A percentile compares a stretch with the other conserved stretches of the same genome.
These are phyloP conservation scores for Saccharomycopsis olivae DNA, from an alignment of 805 yeast species.

Conservation along the genomic window DNA sequence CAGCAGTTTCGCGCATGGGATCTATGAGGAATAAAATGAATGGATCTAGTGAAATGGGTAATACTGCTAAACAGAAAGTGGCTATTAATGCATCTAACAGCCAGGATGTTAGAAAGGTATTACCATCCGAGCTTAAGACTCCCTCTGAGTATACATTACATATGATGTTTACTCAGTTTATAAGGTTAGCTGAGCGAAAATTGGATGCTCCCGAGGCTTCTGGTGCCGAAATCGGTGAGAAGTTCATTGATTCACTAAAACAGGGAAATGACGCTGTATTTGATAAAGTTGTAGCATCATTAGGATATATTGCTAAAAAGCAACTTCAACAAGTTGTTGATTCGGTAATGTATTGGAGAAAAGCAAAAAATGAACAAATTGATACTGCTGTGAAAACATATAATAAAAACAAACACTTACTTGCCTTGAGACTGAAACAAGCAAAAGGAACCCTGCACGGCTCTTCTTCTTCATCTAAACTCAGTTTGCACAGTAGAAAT, in stretches of 20 bases:
- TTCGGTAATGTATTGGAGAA: conserved; percentile 97
- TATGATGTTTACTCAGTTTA: conserved; percentile 90
- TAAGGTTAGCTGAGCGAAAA: conserved; percentile 85
- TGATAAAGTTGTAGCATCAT: conserved; percentile 73
- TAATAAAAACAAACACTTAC: conserved; percentile 10
- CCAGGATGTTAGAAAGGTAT: conserved; percentile 23
- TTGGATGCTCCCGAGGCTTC: conserved; percentile 31
- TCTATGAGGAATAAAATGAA: conserved; percentile 2
- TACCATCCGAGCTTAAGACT: conserved; percentile 49
- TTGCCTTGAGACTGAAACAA: conserved; percentile 9
- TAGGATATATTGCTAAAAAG: conserved; percentile 82
- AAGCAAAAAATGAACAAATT: conserved; percentile 64
- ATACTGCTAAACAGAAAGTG: too few species aligned
- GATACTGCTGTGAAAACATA: conserved; percentile 10
- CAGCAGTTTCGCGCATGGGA: conserved; percentile 3
- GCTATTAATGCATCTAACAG: not conserved
- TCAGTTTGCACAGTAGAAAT: conserved; percentile 16
- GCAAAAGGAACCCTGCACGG: conserved; percentile 9
- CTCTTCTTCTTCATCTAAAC: conserved; percentile 10
- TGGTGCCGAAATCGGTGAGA: not conserved
- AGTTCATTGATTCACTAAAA: conserved; percentile 55
- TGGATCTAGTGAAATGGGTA: not conserved
- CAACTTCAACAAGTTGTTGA: conserved; percentile 95
- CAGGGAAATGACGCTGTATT: conserved; percentile 82
- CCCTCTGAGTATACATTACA: conserved; percentile 90